Conservation (phyloP, 306 rosid species). For the Corylus americana region DNA sequence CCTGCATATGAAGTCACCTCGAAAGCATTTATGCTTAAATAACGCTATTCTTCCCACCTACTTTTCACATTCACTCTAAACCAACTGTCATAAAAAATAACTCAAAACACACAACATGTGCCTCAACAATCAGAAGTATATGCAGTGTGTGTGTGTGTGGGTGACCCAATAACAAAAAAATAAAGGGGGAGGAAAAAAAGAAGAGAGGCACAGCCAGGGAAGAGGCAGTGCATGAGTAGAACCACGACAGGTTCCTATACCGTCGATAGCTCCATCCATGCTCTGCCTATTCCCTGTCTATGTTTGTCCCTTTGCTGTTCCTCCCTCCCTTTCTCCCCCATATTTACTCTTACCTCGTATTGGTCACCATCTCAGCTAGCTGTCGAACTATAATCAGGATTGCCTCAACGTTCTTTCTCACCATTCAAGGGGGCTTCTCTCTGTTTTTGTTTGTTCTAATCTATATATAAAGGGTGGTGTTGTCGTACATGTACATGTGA, state of each 20-base stretch:
- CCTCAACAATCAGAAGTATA: too few relatives aligned
- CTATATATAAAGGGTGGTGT: conserved; percentile 11
- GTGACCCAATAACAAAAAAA: background rate
- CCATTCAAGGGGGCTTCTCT: background rate
- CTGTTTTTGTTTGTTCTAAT: background rate
- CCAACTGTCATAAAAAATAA: too few relatives aligned
- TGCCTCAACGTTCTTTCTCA: background rate
- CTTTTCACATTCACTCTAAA: too few relatives aligned
- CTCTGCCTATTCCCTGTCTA: conserved; percentile 72
- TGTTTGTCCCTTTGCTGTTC: conserved; percentile 20
- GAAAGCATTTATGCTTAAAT: too few relatives aligned
- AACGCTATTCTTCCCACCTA: too few relatives aligned
- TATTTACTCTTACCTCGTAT: conserved; percentile 13
- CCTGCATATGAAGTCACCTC: too few relatives aligned
- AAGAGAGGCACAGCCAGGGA: conserved; percentile 76
- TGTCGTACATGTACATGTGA: conserved; percentile 31
- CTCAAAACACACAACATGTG: too few relatives aligned
- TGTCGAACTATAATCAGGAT: background rate
- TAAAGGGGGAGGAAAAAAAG: background rate
- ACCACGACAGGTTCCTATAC: conserved; percentile 42
- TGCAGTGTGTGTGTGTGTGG: too few relatives aligned
- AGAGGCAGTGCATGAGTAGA: conserved; percentile 98
- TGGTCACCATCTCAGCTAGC: conserved; percentile 1
- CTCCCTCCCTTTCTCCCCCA: background rate
- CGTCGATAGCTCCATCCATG: conserved; percentile 81